phyloP scores from a whole-genome alignment of 352 stramenopile genomes.

The Elongisporangium undulatum region DNA sequence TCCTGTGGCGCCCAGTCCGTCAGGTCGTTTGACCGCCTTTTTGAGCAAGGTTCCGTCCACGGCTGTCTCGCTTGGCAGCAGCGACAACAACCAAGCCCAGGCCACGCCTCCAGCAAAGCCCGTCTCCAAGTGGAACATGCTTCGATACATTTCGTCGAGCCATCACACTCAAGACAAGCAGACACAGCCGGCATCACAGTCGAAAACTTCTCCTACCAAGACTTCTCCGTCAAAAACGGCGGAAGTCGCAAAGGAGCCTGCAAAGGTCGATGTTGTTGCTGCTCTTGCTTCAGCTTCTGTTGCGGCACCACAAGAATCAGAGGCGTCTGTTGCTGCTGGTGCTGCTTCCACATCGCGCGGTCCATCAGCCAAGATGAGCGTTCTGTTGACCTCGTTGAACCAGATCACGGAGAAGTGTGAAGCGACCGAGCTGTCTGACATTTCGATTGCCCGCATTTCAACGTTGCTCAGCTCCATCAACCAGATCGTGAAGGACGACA shows the following conservation, averaged over 20 bases:
- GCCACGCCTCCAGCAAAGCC: neutral
- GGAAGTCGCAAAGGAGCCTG: neutral
- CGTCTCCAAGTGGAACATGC: neutral
- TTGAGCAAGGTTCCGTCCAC: constrained; percentile 13
- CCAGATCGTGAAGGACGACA: constrained; percentile 62
- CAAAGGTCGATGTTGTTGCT: neutral
- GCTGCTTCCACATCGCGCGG: constrained; percentile 5
- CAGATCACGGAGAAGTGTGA: constrained; percentile 52
- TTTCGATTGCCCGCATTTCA: constrained; percentile 57
- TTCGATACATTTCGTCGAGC: neutral
- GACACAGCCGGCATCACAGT: neutral
- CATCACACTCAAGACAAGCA: neutral
- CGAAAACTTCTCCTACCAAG: neutral
- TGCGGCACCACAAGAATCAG: neutral
- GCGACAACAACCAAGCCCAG: neutral
- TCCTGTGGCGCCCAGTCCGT: neutral
- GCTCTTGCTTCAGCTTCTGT: neutral
- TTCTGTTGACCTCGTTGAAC: constrained; percentile 33
- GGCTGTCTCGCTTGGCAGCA: neutral
- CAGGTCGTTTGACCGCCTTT: neutral
- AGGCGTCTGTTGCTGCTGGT: neutral
- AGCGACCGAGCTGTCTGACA: constrained; percentile 53
- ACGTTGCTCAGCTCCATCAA: constrained; percentile 62
- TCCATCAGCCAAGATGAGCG: constrained; percentile 29
- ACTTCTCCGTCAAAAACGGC: neutral